phyloP scores from a whole-genome alignment of 352 stramenopile species.

The Globisporangium perplexum region DNA sequence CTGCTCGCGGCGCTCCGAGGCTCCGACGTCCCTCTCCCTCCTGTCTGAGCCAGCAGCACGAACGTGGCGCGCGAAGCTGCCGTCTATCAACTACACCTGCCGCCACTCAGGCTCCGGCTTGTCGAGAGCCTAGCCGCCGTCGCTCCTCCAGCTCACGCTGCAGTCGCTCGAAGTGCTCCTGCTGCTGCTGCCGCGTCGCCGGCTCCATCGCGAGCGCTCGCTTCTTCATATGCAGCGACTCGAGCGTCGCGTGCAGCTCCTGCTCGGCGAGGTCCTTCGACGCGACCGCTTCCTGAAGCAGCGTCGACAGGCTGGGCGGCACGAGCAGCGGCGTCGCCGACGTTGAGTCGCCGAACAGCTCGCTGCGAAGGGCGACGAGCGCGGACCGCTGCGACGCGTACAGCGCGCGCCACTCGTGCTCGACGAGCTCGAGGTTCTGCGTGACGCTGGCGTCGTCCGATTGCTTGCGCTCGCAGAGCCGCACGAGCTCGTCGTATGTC shows the following conservation, averaged over 20 bases:
- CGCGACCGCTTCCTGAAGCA: slow-evolving; percentile 25
- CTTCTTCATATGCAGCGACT: slow-evolving; percentile 11
- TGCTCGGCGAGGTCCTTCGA: slow-evolving; percentile 9
- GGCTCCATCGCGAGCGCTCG: slow-evolving; percentile 10
- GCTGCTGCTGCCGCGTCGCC: slow-evolving; percentile 6
- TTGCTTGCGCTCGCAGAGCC: slow-evolving; percentile 5
- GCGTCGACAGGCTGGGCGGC: slow-evolving; percentile 78
- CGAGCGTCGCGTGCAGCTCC: slow-evolving; percentile 7
- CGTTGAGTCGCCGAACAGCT: slow-evolving; percentile 7
- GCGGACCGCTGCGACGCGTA: slow-evolving; percentile 2
- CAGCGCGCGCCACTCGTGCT: slow-evolving; percentile 3
- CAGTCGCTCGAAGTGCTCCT: slow-evolving; percentile 3
- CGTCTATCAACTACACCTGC: neutral
- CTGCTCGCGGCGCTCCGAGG: slow-evolving; percentile 39
- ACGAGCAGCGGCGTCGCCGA: slow-evolving; percentile 83
- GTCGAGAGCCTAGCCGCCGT: neutral
- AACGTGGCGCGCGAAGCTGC: neutral
- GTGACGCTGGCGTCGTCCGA: slow-evolving; percentile 3
- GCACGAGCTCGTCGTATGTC: slow-evolving; percentile 13
- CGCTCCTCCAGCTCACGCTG: slow-evolving; percentile 34
- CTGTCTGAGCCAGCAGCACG: neutral
- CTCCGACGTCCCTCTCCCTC: slow-evolving; percentile 18
- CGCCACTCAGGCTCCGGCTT: neutral
- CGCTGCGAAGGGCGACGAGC: slow-evolving; percentile 2
- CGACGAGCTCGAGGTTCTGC: slow-evolving; percentile 3